Percentiles rank a stretch among this genome's conserved stretches.
These are phyloP conservation scores for Rhododendron williamsianum DNA, from an alignment of 148 eudicot genomes.

Conservation along the genomic window DNA sequence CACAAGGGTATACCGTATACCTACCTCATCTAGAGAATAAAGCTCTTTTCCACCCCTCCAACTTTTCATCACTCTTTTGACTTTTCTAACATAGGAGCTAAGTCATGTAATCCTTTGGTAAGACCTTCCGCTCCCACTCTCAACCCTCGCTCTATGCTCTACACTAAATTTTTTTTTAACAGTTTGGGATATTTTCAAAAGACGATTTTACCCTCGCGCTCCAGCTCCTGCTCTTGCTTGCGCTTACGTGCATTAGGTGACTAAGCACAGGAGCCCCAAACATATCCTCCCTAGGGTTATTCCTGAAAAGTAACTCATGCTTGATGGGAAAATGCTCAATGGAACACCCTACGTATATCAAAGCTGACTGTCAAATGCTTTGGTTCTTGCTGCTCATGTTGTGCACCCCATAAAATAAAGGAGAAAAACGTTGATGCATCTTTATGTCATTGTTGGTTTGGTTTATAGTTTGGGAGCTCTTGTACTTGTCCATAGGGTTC, in stretches of 20 bases:
- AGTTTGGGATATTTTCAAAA: too few species aligned
- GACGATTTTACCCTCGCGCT: too few species aligned
- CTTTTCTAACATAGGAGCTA: not conserved
- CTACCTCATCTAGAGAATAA: not conserved
- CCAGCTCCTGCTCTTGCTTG: too few species aligned
- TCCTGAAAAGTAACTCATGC: not conserved
- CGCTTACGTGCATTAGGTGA: too few species aligned
- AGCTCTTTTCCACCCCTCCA: not conserved
- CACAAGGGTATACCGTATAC: not conserved
- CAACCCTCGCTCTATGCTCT: too few species aligned
- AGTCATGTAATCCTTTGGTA: too few species aligned
- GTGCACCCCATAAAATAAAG: not conserved
- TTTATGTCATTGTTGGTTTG: not conserved
- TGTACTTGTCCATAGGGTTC: not conserved
- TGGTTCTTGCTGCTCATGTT: not conserved
- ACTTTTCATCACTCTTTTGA: not conserved
- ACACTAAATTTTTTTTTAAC: too few species aligned
- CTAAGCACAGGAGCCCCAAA: not conserved
- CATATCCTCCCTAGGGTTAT: not conserved
- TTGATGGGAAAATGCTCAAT: not conserved
- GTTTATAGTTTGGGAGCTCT: not conserved
- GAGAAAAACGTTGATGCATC: not conserved
- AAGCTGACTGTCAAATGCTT: not conserved
- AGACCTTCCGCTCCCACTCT: too few species aligned
- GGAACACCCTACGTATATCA: not conserved